A percentile compares a stretch with the other conserved stretches of the same genome.
phyloP scores from a whole-genome alignment of 306 rosid genomes.

The Gleditsia sinensis region DNA sequence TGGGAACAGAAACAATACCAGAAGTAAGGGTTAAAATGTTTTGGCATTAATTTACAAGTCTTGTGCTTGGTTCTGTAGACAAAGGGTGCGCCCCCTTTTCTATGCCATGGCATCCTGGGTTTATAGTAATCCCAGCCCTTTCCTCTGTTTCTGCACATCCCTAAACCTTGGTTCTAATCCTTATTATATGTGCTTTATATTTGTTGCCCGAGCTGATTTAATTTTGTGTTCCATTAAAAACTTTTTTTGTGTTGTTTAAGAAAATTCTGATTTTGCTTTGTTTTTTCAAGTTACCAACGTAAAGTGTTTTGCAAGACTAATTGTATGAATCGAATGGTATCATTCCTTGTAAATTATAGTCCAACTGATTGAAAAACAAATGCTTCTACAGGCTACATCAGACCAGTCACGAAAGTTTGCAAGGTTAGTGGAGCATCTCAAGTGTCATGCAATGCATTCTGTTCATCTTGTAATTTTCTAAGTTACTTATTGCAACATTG shows the following conservation, averaged over 20 bases:
- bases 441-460: neutral
- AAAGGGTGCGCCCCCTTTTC: neutral
- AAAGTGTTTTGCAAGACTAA: neutral
- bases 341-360: constrained; percentile 13
- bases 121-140: neutral
- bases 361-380: constrained; percentile 11
- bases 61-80: no score
- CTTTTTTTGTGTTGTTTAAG: neutral
- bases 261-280: neutral
- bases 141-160: neutral
- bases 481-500: constrained; percentile 27
- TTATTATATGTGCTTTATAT: neutral
- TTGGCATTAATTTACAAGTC: no score
- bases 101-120: neutral
- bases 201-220: neutral
- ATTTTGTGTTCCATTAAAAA: neutral
- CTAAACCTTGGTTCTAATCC: neutral
- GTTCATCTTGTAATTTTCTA: neutral
- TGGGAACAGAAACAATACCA: no score
- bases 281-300: neutral
- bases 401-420: constrained; percentile 49
- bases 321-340: constrained; percentile 2
- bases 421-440: constrained; percentile 52
- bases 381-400: constrained; percentile 49
- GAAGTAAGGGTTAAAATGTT: neutral